These are phyloP conservation scores for Metschnikowia kunwiensis DNA, from an alignment of 805 yeast species.

Conservation along the genomic window DNA sequence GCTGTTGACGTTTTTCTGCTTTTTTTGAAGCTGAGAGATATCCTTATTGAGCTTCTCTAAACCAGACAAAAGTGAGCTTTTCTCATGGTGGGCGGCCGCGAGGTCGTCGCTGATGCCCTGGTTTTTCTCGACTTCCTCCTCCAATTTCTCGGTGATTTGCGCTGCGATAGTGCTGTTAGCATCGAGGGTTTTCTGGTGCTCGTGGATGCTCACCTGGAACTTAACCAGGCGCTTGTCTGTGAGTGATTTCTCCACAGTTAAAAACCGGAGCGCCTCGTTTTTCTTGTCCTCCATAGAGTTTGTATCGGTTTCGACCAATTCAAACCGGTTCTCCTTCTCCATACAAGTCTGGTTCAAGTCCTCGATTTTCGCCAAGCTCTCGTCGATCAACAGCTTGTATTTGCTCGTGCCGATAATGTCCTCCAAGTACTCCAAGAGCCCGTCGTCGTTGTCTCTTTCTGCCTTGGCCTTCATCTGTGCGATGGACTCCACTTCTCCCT, in stretches of 20 bases:
- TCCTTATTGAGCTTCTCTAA: constrained; percentile 19
- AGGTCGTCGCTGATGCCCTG: constrained; percentile 28
- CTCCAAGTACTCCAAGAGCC: constrained; percentile 87
- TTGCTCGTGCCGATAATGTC: constrained; percentile 94
- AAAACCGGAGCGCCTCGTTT: constrained; percentile 62
- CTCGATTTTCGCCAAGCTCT: constrained; percentile 57
- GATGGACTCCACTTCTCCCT: constrained; percentile 97
- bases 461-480: constrained; percentile 99
- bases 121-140: constrained; percentile 43
- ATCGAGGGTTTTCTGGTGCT: constrained; percentile 39
- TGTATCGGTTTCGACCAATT: constrained; percentile 75
- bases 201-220: constrained; percentile 49
- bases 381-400: constrained; percentile 76
- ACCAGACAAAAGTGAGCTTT: constrained; percentile 17
- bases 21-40: constrained; percentile 22
- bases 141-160: constrained; percentile 41
- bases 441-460: constrained; percentile 88
- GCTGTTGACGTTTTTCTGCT: constrained; percentile 37
- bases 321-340: constrained; percentile 77
- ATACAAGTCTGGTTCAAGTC: constrained; percentile 74
- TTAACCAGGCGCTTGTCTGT: constrained; percentile 51
- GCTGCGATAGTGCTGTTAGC: constrained; percentile 36
- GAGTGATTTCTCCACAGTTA: constrained; percentile 62
- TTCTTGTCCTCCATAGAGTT: constrained; percentile 62
- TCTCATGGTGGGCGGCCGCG: constrained; percentile 34